Percentiles rank a stretch among this genome's conserved stretches.
Conservation (phyloP, 176 grass and related monocot species). For the Guadua angustifolia region DNA sequence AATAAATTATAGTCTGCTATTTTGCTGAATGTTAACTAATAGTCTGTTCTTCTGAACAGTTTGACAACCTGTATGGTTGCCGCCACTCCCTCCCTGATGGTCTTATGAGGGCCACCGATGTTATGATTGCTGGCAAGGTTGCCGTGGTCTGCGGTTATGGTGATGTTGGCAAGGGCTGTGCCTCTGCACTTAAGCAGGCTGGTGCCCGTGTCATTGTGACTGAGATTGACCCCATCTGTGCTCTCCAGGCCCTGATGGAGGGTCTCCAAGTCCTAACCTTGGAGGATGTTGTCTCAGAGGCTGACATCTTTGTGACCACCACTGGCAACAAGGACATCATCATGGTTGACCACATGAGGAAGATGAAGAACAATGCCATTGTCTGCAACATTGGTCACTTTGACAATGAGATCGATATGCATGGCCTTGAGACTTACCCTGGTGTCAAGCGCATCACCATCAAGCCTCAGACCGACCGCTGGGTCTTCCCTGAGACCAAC, state of each 20-base stretch:
- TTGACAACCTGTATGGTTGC: slow-evolving; percentile 95
- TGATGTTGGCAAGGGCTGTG: slow-evolving; percentile 97
- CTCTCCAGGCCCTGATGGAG: slow-evolving; percentile 97
- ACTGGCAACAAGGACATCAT: slow-evolving; percentile 99
- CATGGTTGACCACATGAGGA: slow-evolving; percentile 98
- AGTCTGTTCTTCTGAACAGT: slow-evolving; percentile 50
- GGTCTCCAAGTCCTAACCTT: slow-evolving; percentile 83
- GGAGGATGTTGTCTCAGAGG: slow-evolving; percentile 76
- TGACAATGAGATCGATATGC: slow-evolving; percentile 98
- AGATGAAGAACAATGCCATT: slow-evolving; percentile 99
- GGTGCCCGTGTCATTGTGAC: slow-evolving; percentile 97
- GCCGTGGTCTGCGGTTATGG: slow-evolving; percentile 90
- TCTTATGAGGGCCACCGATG: slow-evolving; percentile 94
- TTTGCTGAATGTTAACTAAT: background rate
- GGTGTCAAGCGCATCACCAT: slow-evolving; percentile 96
- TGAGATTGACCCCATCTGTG: slow-evolving; percentile 98
- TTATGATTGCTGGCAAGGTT: slow-evolving; percentile 98
- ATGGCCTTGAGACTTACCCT: slow-evolving; percentile 80
- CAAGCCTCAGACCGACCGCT: slow-evolving; percentile 98
- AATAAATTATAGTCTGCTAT: background rate
- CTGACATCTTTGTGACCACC: slow-evolving; percentile 96
- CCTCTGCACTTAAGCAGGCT: slow-evolving; percentile 84
- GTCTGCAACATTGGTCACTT: slow-evolving; percentile 99
- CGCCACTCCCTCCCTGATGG: slow-evolving; percentile 98
- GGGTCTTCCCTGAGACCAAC: slow-evolving; percentile 95